phyloP scores from a whole-genome alignment of 2,329 filamentous ascomycete genomes.

The Venturia aucupariae region DNA sequence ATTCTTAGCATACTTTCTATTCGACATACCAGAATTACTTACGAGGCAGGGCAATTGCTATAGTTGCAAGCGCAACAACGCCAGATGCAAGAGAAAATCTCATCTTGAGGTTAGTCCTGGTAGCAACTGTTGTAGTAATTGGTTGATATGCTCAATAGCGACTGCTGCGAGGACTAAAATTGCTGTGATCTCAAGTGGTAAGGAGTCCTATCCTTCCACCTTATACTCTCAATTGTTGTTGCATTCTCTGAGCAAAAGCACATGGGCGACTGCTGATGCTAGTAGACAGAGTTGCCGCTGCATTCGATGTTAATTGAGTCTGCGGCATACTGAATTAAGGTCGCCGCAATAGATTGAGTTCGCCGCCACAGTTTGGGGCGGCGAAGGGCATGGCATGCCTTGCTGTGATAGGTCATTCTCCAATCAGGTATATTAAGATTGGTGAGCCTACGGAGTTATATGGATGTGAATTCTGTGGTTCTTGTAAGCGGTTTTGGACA shows the following conservation, averaged over 20 bases:
- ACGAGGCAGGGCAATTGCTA: neutral
- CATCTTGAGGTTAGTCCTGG: neutral
- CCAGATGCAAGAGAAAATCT: neutral
- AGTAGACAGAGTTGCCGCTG: neutral
- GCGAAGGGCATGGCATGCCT: neutral
- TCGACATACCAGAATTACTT: neutral
- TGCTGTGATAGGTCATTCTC: neutral
- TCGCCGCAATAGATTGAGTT: neutral
- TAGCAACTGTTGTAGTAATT: neutral
- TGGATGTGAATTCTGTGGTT: neutral
- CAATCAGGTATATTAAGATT: neutral
- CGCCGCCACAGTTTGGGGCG: neutral
- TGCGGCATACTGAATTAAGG: neutral
- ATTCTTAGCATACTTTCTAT: neutral
- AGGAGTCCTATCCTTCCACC: neutral
- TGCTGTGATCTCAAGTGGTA: neutral
- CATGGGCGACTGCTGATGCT: neutral
- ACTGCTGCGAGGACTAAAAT: neutral
- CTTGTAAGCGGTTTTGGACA: neutral
- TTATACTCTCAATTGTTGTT: slow-evolving; percentile 1
- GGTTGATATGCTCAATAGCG: neutral
- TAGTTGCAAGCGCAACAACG: neutral
- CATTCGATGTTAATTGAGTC: neutral
- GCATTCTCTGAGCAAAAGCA: neutral
- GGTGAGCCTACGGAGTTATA: neutral